Evolutionary conservation across 2,329 filamentous ascomycete species (phyloP), one percentile per base, ranked within the genome.

Genomic region (Amauroascus verrucosus): DNA sequence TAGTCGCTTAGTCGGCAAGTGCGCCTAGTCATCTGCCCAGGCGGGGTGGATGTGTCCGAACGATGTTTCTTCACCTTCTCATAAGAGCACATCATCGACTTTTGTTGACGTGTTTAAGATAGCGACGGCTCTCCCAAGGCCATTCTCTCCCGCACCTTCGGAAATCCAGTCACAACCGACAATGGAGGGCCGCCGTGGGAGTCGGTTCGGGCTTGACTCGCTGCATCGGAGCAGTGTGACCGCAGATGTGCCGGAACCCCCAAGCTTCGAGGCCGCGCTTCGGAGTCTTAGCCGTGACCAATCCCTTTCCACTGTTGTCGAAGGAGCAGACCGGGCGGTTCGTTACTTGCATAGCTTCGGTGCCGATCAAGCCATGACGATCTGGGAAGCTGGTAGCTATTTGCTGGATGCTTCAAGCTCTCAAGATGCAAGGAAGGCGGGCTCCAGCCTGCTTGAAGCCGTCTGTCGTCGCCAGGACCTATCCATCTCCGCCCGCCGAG

Each of bases 21-120:
- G 9, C 8, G 16, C 24, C 24, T 16, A n/a, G 20, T 43, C 51
- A 41, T 53, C 43, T 26, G 24, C 52, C 52, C 52, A 18, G 22
- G 18, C 57, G 56, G 59, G 58, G 63, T 66, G 68, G 62, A 71
- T 72, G 70, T 67, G 67, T 69, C 64, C 69, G 63, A 69, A 70
- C 60, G 68, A 72, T 70, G 70, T 59, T 65, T 60, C 62, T 63
- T 60, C 63, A 56, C 59, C 63, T 50, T 63, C 49, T 9, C 53
- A 66, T 28, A 63, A 66, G 55, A 61, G 64, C 54, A 70, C 69
- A 52, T 63, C 69, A 52, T 67, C 67, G 28, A 69, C 62, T 55
- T 67, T 72, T 57, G 67, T 68, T 54, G 69, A 71, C 65, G 70
- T 72, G 35, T 70, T 71, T 58, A 70, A 70, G 58, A 69, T 72